A percentile compares a stretch with the other conserved stretches of the same genome.
phyloP scores from a whole-genome alignment of 2,329 filamentous ascomycete species.

The Diaporthe ilicicola region DNA sequence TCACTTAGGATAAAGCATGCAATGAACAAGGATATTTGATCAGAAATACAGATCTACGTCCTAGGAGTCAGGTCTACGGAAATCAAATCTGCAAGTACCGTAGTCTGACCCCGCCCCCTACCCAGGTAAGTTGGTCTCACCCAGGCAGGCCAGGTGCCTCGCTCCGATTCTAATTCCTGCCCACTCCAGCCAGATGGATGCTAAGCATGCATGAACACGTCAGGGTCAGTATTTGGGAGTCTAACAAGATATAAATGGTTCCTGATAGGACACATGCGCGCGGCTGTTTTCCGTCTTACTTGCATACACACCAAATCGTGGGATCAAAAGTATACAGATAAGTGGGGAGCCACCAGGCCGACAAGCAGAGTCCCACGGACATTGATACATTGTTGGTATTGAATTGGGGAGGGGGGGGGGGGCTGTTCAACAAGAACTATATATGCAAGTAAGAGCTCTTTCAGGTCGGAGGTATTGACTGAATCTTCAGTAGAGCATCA shows the following conservation, averaged over 20 bases:
- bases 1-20: too few species aligned
- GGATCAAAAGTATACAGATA: not conserved
- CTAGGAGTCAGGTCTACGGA: not conserved
- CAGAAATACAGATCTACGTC: not conserved
- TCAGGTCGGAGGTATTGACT: too few species aligned
- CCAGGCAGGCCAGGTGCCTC: too few species aligned
- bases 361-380: not conserved
- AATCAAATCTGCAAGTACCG: not conserved
- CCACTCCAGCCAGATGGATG: constrained; percentile 4
- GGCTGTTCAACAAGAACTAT: too few species aligned
- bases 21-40: not conserved
- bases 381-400: too few species aligned
- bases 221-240: not conserved
- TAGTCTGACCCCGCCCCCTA: not conserved
- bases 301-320: not conserved
- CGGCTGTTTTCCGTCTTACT: not conserved
- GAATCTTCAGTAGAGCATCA: too few species aligned
- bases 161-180: not conserved
- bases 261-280: not conserved
- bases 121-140: not conserved
- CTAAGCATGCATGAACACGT: constrained; percentile 8
- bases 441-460: too few species aligned
- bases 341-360: not conserved
- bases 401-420: too few species aligned
- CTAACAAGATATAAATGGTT: not conserved